Evolutionary conservation across 163 green algal species (phyloP), one percentile per base, ranked within the genome.

Genomic region (Trebouxia gelatinosa): DNA sequence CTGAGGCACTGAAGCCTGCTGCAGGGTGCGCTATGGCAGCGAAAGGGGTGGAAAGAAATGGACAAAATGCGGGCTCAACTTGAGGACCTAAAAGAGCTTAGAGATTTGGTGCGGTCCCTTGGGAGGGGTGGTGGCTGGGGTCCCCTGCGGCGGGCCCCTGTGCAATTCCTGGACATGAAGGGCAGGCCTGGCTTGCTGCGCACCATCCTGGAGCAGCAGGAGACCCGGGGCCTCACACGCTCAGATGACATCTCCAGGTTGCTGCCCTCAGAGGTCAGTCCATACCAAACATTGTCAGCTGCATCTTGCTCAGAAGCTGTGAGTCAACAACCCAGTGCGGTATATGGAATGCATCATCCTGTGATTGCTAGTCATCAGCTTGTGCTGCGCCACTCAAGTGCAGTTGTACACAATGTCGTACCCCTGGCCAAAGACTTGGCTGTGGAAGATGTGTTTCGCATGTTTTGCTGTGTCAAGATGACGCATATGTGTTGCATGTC

Each of bases 131-230:
- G 87, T 37, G 87, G 87, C 19, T 90, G 87, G 83, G 87, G 87
- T 19, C 87, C 87, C 6, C 80, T 90, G 39, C 82, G 87, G 13
- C 76, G 87, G 21, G 87, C 87, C 21, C 85, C 87, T 19, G 68
- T 86, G 17, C 86, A 92, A 70, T 77, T 80, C 48, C 58, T 89
- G 46, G 85, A 89, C 51, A 84, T 87, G 80, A 77, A 74, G 29
- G 82, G 78, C 1, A 86, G 91, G 35, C 81, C 87, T 1, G 94
- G 94, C 43, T 86, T 98, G 77, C 82, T 97, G 80, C 86, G 92
- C 38, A 96, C 91, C 23, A 77, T 91, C 23, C 86, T 95, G 62
- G 90, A 96, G 80, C 87, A 90, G 13, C 89, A 94, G 77, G 90
- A 95, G 85, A 96, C 89, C 5, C 85, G 86, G 28, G 89, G 89